A percentile compares a stretch with the other conserved stretches of the same genome.
These are phyloP conservation scores for Sporisorium graminicola DNA, from an alignment of 1,284 basidiomycete species.

Conservation along the genomic window DNA sequence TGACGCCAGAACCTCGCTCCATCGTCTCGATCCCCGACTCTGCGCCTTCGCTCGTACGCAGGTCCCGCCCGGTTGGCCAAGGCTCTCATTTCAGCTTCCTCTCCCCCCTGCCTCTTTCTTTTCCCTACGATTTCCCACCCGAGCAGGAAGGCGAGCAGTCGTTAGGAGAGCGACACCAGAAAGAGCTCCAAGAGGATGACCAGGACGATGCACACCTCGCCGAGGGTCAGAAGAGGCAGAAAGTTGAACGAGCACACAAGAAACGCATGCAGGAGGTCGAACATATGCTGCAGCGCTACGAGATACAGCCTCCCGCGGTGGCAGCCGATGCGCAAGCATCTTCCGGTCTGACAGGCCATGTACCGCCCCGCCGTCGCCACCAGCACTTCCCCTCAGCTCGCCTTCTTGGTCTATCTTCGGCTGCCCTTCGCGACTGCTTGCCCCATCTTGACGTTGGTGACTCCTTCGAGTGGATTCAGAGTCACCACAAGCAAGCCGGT, in stretches of 20 bases:
- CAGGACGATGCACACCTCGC: constrained; percentile 31
- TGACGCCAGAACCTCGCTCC: constrained; percentile 73
- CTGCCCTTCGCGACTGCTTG: constrained; percentile 80
- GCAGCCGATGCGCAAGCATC: neutral
- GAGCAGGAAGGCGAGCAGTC: constrained; percentile 45
- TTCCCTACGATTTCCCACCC: constrained; percentile 82
- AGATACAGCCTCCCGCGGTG: constrained; percentile 42
- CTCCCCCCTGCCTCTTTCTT: constrained; percentile 83
- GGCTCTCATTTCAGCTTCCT: constrained; percentile 84
- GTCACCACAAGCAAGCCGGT: constrained; percentile 69
- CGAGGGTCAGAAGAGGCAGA: constrained; percentile 38
- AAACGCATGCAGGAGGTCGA: constrained; percentile 62
- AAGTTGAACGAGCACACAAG: constrained; percentile 36
- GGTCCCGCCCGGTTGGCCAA: constrained; percentile 76
- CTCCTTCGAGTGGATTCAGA: constrained; percentile 77
- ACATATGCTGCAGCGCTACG: constrained; percentile 53
- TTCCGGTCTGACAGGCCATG: constrained; percentile 27
- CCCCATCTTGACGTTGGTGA: constrained; percentile 90
- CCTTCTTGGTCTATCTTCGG: constrained; percentile 77
- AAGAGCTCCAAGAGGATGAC: constrained; percentile 30
- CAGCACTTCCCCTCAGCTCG: constrained; percentile 61
- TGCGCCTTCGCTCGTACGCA: constrained; percentile 74
- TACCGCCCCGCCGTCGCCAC: constrained; percentile 46
- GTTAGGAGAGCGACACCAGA: constrained; percentile 45
- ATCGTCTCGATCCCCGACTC: constrained; percentile 72